Percentiles rank a stretch among this genome's conserved stretches.
Conservation (phyloP, 768 basidiomycete species). For the Coprinellus micaceus region DNA sequence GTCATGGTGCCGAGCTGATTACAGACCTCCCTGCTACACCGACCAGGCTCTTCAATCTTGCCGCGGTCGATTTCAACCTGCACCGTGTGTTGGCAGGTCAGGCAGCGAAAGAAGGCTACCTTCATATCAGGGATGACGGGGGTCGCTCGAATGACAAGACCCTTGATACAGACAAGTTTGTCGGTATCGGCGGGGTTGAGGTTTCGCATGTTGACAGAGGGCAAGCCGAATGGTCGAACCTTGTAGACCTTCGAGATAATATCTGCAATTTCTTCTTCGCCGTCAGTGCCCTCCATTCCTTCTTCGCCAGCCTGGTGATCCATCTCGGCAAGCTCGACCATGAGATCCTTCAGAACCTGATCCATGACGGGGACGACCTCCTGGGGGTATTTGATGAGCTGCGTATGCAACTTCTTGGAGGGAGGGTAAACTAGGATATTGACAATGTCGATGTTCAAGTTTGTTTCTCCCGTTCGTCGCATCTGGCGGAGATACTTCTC, state of each 20-base stretch:
- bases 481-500: slow-evolving; percentile 79
- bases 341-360: slow-evolving; percentile 88
- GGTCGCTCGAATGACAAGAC: slow-evolving; percentile 94
- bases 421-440: slow-evolving; percentile 87
- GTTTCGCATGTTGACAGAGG: slow-evolving; percentile 87
- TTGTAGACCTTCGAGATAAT: slow-evolving; percentile 89
- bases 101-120: slow-evolving; percentile 95
- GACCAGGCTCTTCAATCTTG: slow-evolving; percentile 88
- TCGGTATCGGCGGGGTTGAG: slow-evolving; percentile 96
- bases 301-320: slow-evolving; percentile 69
- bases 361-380: slow-evolving; percentile 98
- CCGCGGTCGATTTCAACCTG: slow-evolving; percentile 98
- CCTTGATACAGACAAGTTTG: slow-evolving; percentile 94
- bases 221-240: slow-evolving; percentile 85
- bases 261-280: slow-evolving; percentile 83
- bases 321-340: slow-evolving; percentile 82
- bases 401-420: slow-evolving; percentile 75
- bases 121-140: slow-evolving; percentile 99
- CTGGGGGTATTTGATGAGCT: slow-evolving; percentile 91
- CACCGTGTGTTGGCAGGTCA: slow-evolving; percentile 93
- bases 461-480: slow-evolving; percentile 88
- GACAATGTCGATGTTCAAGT: slow-evolving; percentile 84
- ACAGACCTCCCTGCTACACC: slow-evolving; percentile 93
- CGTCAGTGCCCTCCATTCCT: slow-evolving; percentile 72
- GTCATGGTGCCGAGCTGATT: slow-evolving; percentile 85